A percentile compares a stretch with the other conserved stretches of the same genome.
Evolutionary conservation across 2,329 filamentous ascomycete species (phyloP).

Genomic region (Hypoxylon sp.): DNA sequence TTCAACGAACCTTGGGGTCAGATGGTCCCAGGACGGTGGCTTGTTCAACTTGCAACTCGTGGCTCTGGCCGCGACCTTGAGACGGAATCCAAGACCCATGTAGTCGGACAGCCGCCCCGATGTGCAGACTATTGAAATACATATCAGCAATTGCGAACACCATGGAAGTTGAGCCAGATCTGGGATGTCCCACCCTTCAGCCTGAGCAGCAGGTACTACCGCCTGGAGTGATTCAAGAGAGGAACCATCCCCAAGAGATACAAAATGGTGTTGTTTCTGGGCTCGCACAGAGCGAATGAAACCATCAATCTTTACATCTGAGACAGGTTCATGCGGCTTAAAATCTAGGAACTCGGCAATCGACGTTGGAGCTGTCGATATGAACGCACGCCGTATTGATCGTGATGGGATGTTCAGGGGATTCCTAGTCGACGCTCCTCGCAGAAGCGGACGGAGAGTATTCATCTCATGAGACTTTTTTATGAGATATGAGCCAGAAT

Average conservation of each 20-base stretch:
- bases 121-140: constrained; percentile 70
- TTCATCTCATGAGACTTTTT: constrained; percentile 35
- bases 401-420: constrained; percentile 27
- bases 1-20: constrained; percentile 74
- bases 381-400: constrained; percentile 32
- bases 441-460: constrained; percentile 33
- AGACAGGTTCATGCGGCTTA: constrained; percentile 54
- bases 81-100: constrained; percentile 80
- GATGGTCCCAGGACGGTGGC: constrained; percentile 78
- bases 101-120: constrained; percentile 81
- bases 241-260: constrained; percentile 87
- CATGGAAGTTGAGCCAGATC: constrained; percentile 22
- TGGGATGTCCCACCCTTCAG: constrained; percentile 70
- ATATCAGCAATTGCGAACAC: constrained; percentile 43
- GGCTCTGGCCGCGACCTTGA: constrained; percentile 72
- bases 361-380: constrained; percentile 52
- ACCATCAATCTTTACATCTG: constrained; percentile 73
- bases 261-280: constrained; percentile 85
- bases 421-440: constrained; percentile 34
- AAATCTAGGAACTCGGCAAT: constrained; percentile 66
- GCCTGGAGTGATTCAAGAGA: constrained; percentile 82
- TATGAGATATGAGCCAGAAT: constrained; percentile 8
- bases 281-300: constrained; percentile 86
- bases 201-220: constrained; percentile 75
- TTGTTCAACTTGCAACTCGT: constrained; percentile 79